Evolutionary conservation across 1,139 yeast species (phyloP).

Genomic region (Debaryomyces subglobosus): DNA sequence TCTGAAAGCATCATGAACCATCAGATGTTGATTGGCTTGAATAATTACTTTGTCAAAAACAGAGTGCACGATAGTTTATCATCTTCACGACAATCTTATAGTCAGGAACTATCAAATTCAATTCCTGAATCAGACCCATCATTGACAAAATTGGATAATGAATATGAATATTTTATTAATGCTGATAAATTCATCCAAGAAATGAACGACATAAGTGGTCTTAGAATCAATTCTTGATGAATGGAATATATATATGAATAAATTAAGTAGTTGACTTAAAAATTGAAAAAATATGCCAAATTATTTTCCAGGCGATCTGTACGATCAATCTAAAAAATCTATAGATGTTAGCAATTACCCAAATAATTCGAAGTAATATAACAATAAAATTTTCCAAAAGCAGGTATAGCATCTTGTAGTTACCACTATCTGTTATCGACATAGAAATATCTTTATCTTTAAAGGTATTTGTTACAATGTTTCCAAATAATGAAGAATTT

Average conservation of each 20-base stretch:
- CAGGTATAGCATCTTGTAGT: constrained; percentile 42
- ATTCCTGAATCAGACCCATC: not conserved
- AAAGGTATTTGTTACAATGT: constrained; percentile 27
- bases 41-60: constrained; percentile 20
- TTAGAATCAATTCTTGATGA: constrained; percentile 9
- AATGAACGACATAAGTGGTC: constrained; percentile 19
- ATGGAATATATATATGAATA: not conserved
- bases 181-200: constrained; percentile 30
- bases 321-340: constrained; percentile 40
- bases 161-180: constrained; percentile 27
- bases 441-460: constrained; percentile 23
- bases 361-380: constrained; percentile 62
- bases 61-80: constrained; percentile 15
- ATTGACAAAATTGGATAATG: not conserved
- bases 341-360: constrained; percentile 69
- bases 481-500: constrained; percentile 37
- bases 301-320: constrained; percentile 36
- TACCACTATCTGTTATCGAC: constrained; percentile 29
- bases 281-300: constrained; percentile 17
- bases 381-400: constrained; percentile 55
- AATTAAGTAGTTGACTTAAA: not conserved
- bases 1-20: constrained; percentile 11
- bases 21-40: constrained; percentile 19
- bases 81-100: not conserved
- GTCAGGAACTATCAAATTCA: too few relatives aligned